Evolutionary conservation across 352 stramenopile species (phyloP).

Genomic region (Phytophthora multivora): DNA sequence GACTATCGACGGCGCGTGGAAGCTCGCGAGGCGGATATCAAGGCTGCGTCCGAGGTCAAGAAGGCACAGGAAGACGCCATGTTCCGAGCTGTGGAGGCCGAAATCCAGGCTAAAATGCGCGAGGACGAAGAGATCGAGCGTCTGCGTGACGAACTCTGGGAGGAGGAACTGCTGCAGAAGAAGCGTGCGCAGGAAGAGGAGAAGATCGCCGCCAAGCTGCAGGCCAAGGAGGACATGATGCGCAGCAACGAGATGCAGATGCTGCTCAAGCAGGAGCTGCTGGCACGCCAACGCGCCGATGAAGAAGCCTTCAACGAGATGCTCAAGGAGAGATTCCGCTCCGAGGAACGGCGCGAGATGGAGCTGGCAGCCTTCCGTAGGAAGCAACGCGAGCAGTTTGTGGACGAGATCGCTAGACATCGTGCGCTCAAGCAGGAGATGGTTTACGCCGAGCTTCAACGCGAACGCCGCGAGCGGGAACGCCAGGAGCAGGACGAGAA

Average conservation of each 20-base stretch:
- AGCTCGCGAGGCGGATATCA: slow-evolving; percentile 45
- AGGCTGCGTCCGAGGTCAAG: slow-evolving; percentile 72
- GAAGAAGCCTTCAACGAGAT: slow-evolving; percentile 76
- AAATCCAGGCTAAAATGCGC: slow-evolving; percentile 82
- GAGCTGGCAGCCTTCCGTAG: slow-evolving; percentile 64
- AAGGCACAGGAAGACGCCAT: slow-evolving; percentile 70
- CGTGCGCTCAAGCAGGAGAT: slow-evolving; percentile 75
- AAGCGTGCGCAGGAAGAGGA: slow-evolving; percentile 76
- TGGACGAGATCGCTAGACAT: slow-evolving; percentile 58
- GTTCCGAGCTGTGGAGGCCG: slow-evolving; percentile 81
- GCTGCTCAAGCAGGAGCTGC: slow-evolving; percentile 59
- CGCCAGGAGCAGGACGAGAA: slow-evolving; percentile 73
- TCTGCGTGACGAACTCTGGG: slow-evolving; percentile 92
- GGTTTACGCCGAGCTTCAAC: slow-evolving; percentile 76
- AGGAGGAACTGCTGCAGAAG: slow-evolving; percentile 88
- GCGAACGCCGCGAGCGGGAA: slow-evolving; percentile 71
- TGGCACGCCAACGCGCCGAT: slow-evolving; percentile 60
- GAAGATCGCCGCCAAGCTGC: slow-evolving; percentile 64
- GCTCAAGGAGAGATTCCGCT: slow-evolving; percentile 65
- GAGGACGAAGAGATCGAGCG: slow-evolving; percentile 89
- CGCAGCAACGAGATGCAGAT: slow-evolving; percentile 77
- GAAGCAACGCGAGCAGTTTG: slow-evolving; percentile 71
- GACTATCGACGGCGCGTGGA: slow-evolving; percentile 58
- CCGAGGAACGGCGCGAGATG: slow-evolving; percentile 67
- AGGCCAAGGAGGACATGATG: slow-evolving; percentile 88